Percentiles rank a stretch among this genome's conserved stretches.
These are phyloP conservation scores for Gynandropsis gynandra DNA, from an alignment of 345 rosid genomes.

Conservation along the genomic window DNA sequence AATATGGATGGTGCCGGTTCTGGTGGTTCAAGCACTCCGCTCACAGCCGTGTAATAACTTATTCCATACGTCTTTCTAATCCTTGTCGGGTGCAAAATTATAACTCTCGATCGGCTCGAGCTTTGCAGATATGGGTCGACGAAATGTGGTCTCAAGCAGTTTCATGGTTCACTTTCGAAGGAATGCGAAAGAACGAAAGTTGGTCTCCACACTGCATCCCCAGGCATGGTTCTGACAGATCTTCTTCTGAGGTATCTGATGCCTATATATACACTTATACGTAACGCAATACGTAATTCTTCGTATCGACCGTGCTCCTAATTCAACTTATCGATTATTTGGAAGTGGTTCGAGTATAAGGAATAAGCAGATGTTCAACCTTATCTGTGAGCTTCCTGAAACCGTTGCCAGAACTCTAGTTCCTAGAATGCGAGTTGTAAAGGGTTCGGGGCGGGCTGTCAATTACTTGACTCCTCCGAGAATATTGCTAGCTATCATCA, in stretches of 20 bases:
- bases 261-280: background rate
- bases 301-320: too few species aligned
- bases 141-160: conserved; percentile 92
- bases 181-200: conserved; percentile 78
- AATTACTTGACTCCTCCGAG: conserved; percentile 88
- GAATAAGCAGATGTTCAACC: conserved; percentile 86
- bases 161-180: conserved; percentile 75
- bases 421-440: conserved; percentile 82
- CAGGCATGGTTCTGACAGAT: conserved; percentile 96
- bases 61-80: background rate
- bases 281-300: background rate
- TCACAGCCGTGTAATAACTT: conserved; percentile 78
- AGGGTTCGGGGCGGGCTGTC: conserved; percentile 72
- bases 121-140: conserved; percentile 78
- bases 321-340: background rate
- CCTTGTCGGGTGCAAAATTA: background rate
- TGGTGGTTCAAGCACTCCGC: conserved; percentile 96
- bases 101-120: conserved; percentile 17
- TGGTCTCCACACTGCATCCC: conserved; percentile 90
- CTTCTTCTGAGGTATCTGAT: conserved; percentile 68
- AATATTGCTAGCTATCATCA: conserved; percentile 81
- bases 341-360: conserved; percentile 71
- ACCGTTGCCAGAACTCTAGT: conserved; percentile 91
- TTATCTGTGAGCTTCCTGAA: conserved; percentile 91
- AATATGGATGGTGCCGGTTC: conserved; percentile 99